Conservation (phyloP, 179 eudicot species). For the Actinidia chinensis region DNA sequence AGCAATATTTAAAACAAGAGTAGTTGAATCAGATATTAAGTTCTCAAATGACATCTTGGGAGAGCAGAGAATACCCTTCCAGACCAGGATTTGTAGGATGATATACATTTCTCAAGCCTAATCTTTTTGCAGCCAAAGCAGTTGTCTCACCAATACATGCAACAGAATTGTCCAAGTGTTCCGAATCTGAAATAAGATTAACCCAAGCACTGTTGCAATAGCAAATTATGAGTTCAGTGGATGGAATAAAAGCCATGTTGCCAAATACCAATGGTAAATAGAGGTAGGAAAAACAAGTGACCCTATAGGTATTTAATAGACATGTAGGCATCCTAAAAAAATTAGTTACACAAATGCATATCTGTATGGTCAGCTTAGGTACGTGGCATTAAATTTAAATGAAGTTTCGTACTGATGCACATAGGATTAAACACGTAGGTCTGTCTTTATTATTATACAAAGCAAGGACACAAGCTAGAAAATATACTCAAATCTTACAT, state of each 20-base stretch:
- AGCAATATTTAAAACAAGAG: conserved; percentile 3
- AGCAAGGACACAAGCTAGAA: background rate
- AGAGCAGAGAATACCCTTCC: conserved; percentile 62
- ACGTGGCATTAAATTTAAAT: conserved; percentile 1
- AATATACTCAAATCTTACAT: background rate
- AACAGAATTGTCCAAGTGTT: conserved; percentile 52
- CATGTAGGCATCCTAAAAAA: too few relatives aligned
- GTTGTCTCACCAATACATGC: conserved; percentile 99
- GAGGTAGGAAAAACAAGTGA: background rate
- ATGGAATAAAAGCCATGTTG: background rate
- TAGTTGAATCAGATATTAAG: background rate
- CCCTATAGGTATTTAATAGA: background rate
- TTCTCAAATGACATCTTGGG: background rate
- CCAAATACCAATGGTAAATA: conserved; percentile 6
- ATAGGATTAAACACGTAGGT: background rate
- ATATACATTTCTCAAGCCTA: conserved; percentile 71
- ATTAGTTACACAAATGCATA: conserved; percentile 1
- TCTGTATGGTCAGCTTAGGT: background rate
- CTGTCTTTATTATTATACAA: background rate
- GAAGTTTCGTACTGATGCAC: background rate
- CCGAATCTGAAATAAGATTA: conserved; percentile 49
- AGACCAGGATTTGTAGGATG: conserved; percentile 75
- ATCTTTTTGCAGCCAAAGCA: conserved; percentile 73
- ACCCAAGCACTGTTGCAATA: conserved; percentile 70
- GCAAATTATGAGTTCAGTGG: conserved; percentile 5